Evolutionary conservation across 1,139 yeast species (phyloP).

Genomic region (Zhuliangozyma parablackwelliae): DNA sequence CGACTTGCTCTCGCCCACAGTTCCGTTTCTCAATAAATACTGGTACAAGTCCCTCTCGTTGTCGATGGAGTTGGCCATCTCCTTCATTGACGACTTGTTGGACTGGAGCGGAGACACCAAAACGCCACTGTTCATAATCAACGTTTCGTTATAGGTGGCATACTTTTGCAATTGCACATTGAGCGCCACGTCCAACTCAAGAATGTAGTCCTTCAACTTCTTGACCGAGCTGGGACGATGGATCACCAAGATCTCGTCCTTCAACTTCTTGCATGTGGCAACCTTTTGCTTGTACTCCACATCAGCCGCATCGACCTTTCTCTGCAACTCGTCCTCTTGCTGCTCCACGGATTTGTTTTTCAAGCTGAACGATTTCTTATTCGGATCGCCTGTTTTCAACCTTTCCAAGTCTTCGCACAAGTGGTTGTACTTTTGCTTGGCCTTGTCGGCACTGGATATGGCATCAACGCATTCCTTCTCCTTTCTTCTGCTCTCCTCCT

Average conservation of each 20-base stretch:
- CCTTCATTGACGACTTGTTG: conserved; percentile 62
- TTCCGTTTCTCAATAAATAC: conserved; percentile 52
- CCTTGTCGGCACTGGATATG: conserved; percentile 80
- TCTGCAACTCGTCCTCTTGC: conserved; percentile 84
- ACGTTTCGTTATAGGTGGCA: conserved; percentile 81
- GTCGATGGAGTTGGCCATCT: conserved; percentile 70
- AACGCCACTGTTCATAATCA: conserved; percentile 80
- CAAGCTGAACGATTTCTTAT: conserved; percentile 73
- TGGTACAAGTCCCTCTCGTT: conserved; percentile 78
- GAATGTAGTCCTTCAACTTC: conserved; percentile 68
- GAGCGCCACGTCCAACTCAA: conserved; percentile 86
- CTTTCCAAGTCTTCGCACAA: conserved; percentile 85
- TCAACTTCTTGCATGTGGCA: conserved; percentile 62
- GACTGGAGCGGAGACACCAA: conserved; percentile 67
- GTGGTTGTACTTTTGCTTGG: conserved; percentile 74
- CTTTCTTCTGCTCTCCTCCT: conserved; percentile 75
- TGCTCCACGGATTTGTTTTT: conserved; percentile 79
- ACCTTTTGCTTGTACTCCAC: conserved; percentile 80
- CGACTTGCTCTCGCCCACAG: conserved; percentile 23
- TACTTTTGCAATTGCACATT: conserved; percentile 84
- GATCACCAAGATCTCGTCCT: conserved; percentile 65
- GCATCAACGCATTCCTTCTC: conserved; percentile 85
- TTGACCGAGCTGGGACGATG: conserved; percentile 77
- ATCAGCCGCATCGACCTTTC: conserved; percentile 81
- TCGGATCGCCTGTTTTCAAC: conserved; percentile 75